phyloP scores from a whole-genome alignment of 2,329 filamentous ascomycete species.

The Paraphaeosphaeria minitans region DNA sequence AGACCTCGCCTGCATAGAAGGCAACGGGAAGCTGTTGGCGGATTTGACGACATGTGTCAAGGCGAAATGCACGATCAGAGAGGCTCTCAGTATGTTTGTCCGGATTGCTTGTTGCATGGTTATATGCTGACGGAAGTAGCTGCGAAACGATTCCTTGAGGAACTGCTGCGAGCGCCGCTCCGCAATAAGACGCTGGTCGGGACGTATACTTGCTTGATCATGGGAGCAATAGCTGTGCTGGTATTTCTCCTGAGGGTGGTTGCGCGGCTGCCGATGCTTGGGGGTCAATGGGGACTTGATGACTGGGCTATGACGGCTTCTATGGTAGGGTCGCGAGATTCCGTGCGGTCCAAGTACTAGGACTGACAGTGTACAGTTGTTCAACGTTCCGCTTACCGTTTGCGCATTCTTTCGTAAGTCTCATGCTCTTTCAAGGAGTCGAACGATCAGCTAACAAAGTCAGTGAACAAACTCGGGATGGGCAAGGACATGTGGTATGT shows the following conservation, averaged over 20 bases:
- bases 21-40: slow-evolving; percentile 22
- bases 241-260: slow-evolving; percentile 43
- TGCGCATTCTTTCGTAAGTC: slow-evolving; percentile 23
- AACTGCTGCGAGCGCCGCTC: slow-evolving; percentile 41
- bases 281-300: slow-evolving; percentile 47
- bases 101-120: background rate
- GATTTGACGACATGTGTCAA: slow-evolving; percentile 29
- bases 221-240: slow-evolving; percentile 41
- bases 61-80: slow-evolving; percentile 27
- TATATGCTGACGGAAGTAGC: slow-evolving; percentile 22
- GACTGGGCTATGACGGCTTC: slow-evolving; percentile 43
- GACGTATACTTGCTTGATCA: slow-evolving; percentile 39
- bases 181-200: slow-evolving; percentile 44
- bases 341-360: background rate
- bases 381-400: slow-evolving; percentile 25
- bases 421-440: background rate
- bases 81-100: slow-evolving; percentile 30
- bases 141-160: slow-evolving; percentile 47
- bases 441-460: slow-evolving; percentile 1
- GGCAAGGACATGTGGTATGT: slow-evolving; percentile 60
- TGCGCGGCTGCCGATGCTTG: slow-evolving; percentile 42
- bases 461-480: slow-evolving; percentile 42
- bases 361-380: slow-evolving; percentile 19
- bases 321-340: slow-evolving; percentile 42
- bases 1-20: slow-evolving; percentile 30